Percentiles rank a stretch among this genome's conserved stretches.
phyloP scores from a whole-genome alignment of 176 grass and related monocot species.

The Raddia guianensis region DNA sequence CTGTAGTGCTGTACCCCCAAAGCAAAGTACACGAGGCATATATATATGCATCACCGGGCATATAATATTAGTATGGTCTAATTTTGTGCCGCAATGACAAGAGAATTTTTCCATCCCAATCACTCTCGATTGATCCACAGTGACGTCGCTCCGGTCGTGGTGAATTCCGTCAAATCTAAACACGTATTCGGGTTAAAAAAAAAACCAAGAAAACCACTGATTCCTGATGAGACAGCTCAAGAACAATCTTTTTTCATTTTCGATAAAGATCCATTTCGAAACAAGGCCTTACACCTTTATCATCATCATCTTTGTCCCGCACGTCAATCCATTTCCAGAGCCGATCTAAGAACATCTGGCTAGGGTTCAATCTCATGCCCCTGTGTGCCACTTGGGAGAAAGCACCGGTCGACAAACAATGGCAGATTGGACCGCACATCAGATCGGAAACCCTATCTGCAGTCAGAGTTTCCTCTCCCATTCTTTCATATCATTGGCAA shows the following conservation, averaged over 20 bases:
- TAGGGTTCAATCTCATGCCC: background rate
- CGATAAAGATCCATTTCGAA: background rate
- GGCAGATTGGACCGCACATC: slow-evolving; percentile 30
- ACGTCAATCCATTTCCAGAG: slow-evolving; percentile 38
- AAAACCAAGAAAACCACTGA: background rate
- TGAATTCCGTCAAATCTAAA: too few relatives aligned
- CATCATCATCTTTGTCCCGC: background rate
- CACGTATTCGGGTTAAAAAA: background rate
- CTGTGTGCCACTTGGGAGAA: slow-evolving; percentile 12
- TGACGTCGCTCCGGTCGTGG: background rate
- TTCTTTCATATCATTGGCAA: slow-evolving; percentile 34
- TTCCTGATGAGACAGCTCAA: background rate
- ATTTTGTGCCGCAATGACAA: slow-evolving; percentile 34
- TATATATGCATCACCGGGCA: background rate
- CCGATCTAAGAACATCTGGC: background rate
- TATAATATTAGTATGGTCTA: slow-evolving; percentile 9
- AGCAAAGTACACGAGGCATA: slow-evolving; percentile 47
- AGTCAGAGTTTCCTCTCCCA: slow-evolving; percentile 7
- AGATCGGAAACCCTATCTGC: background rate
- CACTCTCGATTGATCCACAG: background rate
- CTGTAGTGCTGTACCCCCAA: slow-evolving; percentile 35
- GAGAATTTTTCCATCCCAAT: slow-evolving; percentile 14
- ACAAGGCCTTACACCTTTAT: slow-evolving; percentile 13
- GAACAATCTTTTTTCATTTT: background rate
- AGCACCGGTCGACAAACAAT: slow-evolving; percentile 4